These are phyloP conservation scores for Sedum album DNA, from an alignment of 164 flowering plant species.

Conservation along the genomic window DNA sequence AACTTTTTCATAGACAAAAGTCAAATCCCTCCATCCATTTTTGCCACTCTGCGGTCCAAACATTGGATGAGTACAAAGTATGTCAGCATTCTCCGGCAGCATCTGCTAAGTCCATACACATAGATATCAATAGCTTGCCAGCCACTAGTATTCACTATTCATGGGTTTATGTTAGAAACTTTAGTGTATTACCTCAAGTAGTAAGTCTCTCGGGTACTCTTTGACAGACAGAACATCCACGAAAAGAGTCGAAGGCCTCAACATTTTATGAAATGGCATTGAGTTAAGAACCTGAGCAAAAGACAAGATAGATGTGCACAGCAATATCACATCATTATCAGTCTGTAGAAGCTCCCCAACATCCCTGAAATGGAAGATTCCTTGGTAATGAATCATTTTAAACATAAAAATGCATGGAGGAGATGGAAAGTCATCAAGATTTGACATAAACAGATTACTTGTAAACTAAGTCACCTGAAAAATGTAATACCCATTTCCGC, in stretches of 20 bases:
- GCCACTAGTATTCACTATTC: too few relatives aligned
- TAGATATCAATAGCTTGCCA: too few relatives aligned
- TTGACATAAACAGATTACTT: too few relatives aligned
- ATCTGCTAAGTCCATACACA: conserved; percentile 19
- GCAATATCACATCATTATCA: conserved; percentile 44
- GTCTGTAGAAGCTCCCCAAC: conserved; percentile 26
- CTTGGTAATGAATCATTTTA: too few relatives aligned
- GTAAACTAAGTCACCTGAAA: conserved; percentile 52
- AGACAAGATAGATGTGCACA: conserved; percentile 67
- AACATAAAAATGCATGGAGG: too few relatives aligned
- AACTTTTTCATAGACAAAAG: conserved; percentile 53
- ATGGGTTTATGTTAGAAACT: too few relatives aligned
- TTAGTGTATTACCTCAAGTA: neutral
- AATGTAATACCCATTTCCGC: conserved; percentile 33
- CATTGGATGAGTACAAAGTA: conserved; percentile 85
- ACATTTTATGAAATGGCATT: conserved; percentile 28
- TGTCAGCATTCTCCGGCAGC: conserved; percentile 42
- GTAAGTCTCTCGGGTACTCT: conserved; percentile 39
- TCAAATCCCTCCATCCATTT: conserved; percentile 53
- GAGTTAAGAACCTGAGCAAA: conserved; percentile 34
- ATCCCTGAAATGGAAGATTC: conserved; percentile 17
- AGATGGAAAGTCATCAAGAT: too few relatives aligned
- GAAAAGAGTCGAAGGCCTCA: conserved; percentile 42
- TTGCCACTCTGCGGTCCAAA: conserved; percentile 80
- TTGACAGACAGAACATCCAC: conserved; percentile 80